Evolutionary conservation across 23 red algal species (phyloP), one percentile per base, ranked within the genome.

Genomic region (Gracilaria domingensis): DNA sequence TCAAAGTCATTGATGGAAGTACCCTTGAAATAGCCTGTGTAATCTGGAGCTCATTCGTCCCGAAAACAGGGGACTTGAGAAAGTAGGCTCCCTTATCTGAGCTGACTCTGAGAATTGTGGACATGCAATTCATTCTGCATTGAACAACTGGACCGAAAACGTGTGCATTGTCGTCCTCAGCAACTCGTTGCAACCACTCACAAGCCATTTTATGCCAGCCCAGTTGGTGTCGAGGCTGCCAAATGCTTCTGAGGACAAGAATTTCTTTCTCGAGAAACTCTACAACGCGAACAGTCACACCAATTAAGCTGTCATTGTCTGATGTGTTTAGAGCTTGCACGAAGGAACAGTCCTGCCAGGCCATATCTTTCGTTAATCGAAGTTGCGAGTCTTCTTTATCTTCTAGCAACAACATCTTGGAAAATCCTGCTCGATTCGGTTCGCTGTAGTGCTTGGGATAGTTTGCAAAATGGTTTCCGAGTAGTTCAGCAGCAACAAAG

Each of bases 251-350:
- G 28, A 66, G 25, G 14, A 29, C 33, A 32, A 36, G 25, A 36
- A 66, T 29, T 32, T 66, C 61, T 66, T 66, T 66, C 61, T 66
- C 61, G 28, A 66, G 61, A 66, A 66, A 66, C 33, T 66, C 16
- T 66, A 36, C 33, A 36, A 66, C 33, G 25, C 61, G 45, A 48
- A 48, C 45, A 48, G 45, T 48, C 12, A 48, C 45, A 48, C 45
- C 45, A 48, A 48, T 48, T 12, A 48, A 48, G 45, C 45, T 48
- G 45, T 48, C 45, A 48, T 48, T 48, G 45, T 48, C 45, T 48
- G 45, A 48, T 48, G 45, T 48, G 45, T 48, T 48, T 48, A 48
- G 45, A 48, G 7, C 45, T 48, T 48, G 5, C 45, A 48, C 45
- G 45, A 48, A 48, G 45, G 45, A 48, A 48, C 45, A 48, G 45